Evolutionary conservation across 2,329 filamentous ascomycete species (phyloP), one percentile per base, ranked within the genome.

Genomic region (Pseudocercospora macadamiae): DNA sequence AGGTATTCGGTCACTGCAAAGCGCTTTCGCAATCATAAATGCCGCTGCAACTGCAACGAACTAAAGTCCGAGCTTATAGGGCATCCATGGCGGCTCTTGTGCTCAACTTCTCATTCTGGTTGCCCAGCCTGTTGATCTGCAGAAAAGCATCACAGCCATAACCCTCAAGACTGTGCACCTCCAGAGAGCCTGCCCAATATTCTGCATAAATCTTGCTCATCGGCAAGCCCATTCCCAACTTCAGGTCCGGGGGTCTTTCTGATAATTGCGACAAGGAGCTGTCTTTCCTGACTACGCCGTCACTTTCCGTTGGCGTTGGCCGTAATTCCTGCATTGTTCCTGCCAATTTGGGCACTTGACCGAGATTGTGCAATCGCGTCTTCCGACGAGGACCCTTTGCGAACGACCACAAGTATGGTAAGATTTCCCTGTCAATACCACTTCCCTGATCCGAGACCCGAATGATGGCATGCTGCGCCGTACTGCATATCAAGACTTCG

Each of bases 91-190:
- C 78, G 3, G 80, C 80, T 59, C 80, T 72, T 10, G 79, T 82
- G 16, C 83, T 91, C 62, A 99, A 81, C 75, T 96, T 91, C 79
- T 99, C 95, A 71, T 97, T 97, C 81, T 96, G 97, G 74, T 99
- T 99, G 18, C 95, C 95, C 57, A 99, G 81, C 74, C 96, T 96
- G 4, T 91, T 96, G 60, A 99, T 96, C 73, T 97, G 93, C 63
- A 99, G 77, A 71, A 99, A 99, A 0, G 90, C 93, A 77, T 99
- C 95, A 5, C 96, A 91, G 12, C 95, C 95, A 73, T 97, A 97
- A 0, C 95, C 96, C 72, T 97, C 93, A 6, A 99, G 79, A 70
- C 90, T 97, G 73, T 97, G 93, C 59, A 97, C 76, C 69, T 96
- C 90, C 7, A 99, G 79, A 68, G 86, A 95, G 21, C 95, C 95